Conservation (phyloP, 805 yeast species). For the Candida parachauliodes region DNA sequence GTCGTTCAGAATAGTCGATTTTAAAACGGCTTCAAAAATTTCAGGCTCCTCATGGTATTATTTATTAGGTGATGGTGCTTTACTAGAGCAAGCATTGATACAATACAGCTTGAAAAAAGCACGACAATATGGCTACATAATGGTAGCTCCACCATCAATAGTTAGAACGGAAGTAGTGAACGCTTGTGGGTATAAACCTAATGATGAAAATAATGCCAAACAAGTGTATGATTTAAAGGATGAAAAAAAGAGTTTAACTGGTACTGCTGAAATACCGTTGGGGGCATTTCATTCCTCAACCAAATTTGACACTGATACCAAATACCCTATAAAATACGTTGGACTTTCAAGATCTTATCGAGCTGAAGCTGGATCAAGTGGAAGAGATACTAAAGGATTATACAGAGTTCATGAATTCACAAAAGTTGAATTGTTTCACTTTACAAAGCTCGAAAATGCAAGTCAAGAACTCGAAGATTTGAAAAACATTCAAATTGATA, state of each 20-base stretch:
- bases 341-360: constrained; percentile 87
- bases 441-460: constrained; percentile 54
- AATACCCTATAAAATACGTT: constrained; percentile 57
- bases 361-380: constrained; percentile 97
- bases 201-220: constrained; percentile 80
- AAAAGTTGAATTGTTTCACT: constrained; percentile 84
- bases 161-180: constrained; percentile 71
- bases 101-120: constrained; percentile 74
- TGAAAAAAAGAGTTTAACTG: constrained; percentile 66
- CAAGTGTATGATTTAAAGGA: constrained; percentile 70
- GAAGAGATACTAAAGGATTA: constrained; percentile 85
- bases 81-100: constrained; percentile 83
- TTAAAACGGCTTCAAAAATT: constrained; percentile 65
- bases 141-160: constrained; percentile 81
- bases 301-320: constrained; percentile 30
- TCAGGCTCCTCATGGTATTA: constrained; percentile 91
- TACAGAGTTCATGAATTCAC: constrained; percentile 96
- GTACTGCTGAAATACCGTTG: constrained; percentile 93
- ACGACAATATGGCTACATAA: constrained; percentile 58
- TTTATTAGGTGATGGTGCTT: constrained; percentile 77
- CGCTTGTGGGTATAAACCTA: constrained; percentile 94
- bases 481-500: constrained; percentile 58
- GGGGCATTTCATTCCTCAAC: constrained; percentile 72
- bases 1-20: constrained; percentile 63
- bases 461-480: constrained; percentile 54